Conservation (phyloP, 2,329 filamentous ascomycete genomes). For the Nigrospora osmanthi region DNA sequence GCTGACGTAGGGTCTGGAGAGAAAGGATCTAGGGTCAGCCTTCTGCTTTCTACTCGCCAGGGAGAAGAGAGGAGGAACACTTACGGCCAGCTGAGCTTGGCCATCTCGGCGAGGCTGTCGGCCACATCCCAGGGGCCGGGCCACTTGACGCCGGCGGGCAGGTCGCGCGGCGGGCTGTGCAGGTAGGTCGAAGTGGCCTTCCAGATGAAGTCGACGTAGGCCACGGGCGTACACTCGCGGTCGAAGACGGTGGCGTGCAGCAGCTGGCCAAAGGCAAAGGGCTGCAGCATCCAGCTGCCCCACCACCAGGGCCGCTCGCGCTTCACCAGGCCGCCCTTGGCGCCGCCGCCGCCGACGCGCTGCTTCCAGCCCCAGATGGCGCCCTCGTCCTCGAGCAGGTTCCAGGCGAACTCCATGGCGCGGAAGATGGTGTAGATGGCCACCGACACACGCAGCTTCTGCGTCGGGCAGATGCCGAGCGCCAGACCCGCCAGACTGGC, state of each 20-base stretch:
- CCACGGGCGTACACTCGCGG: conserved; percentile 49
- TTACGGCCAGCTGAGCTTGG: conserved; percentile 75
- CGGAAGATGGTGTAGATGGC: conserved; percentile 77
- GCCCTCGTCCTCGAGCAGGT: conserved; percentile 68
- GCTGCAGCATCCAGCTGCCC: conserved; percentile 76
- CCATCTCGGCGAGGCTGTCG: conserved; percentile 75
- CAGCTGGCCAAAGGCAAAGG: conserved; percentile 67
- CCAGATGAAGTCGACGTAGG: conserved; percentile 46
- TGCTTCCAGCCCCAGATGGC: conserved; percentile 52
- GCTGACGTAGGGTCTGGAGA: conserved; percentile 62
- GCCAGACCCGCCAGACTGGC: conserved; percentile 81
- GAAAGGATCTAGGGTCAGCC: not conserved
- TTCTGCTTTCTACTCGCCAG: not conserved
- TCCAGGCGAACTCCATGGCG: conserved; percentile 81
- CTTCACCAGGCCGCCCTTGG: conserved; percentile 41
- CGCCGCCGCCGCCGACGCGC: conserved; percentile 10
- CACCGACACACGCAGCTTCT: conserved; percentile 61
- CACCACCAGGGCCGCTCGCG: conserved; percentile 72
- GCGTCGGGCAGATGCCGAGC: conserved; percentile 63
- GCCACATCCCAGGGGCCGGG: conserved; percentile 69
- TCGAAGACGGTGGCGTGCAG: conserved; percentile 72
- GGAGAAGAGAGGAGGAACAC: conserved; percentile 22
- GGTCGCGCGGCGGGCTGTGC: conserved; percentile 60
- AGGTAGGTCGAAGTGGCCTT: conserved; percentile 75
- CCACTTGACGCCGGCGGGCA: conserved; percentile 63